These are phyloP conservation scores for Sugiyamaella smithiae DNA, from an alignment of 805 yeast genomes.

Conservation along the genomic window DNA sequence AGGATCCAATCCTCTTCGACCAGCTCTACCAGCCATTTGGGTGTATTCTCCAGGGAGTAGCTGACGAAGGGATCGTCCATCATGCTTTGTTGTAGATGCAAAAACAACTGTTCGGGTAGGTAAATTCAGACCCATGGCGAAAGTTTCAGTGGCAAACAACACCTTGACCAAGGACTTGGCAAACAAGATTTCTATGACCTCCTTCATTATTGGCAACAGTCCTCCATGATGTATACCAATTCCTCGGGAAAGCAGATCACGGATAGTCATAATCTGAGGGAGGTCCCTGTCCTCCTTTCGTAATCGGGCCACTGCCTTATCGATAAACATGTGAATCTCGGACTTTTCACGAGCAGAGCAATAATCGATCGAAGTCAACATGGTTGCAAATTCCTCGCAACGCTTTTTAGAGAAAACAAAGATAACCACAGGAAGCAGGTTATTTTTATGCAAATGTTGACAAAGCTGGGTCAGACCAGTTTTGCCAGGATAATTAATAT, in stretches of 20 bases:
- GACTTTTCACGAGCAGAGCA: constrained; percentile 83
- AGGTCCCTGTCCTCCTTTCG: constrained; percentile 89
- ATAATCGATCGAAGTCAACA: constrained; percentile 69
- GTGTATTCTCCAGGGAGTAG: constrained; percentile 95
- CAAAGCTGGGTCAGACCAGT: constrained; percentile 75
- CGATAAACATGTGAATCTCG: constrained; percentile 90
- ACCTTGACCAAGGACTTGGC: constrained; percentile 84
- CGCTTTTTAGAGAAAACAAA: constrained; percentile 92
- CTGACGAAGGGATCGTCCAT: constrained; percentile 78
- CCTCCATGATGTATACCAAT: constrained; percentile 98
- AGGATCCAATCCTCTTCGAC: constrained; percentile 91
- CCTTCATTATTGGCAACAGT: constrained; percentile 86
- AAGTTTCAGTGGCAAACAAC: constrained; percentile 94
- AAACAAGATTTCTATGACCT: constrained; percentile 87
- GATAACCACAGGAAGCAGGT: constrained; percentile 84
- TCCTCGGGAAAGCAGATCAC: constrained; percentile 84
- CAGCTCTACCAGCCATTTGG: constrained; percentile 98
- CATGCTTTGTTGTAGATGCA: constrained; percentile 81
- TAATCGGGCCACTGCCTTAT: constrained; percentile 79
- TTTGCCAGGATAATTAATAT: constrained; percentile 58
- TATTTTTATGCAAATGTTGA: constrained; percentile 61
- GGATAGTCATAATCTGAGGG: constrained; percentile 82
- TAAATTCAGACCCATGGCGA: constrained; percentile 96
- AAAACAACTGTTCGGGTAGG: constrained; percentile 97
- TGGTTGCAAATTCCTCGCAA: constrained; percentile 89